These are phyloP conservation scores for Quambalaria eucalypti DNA, from an alignment of 1,284 basidiomycete genomes.

Conservation along the genomic window DNA sequence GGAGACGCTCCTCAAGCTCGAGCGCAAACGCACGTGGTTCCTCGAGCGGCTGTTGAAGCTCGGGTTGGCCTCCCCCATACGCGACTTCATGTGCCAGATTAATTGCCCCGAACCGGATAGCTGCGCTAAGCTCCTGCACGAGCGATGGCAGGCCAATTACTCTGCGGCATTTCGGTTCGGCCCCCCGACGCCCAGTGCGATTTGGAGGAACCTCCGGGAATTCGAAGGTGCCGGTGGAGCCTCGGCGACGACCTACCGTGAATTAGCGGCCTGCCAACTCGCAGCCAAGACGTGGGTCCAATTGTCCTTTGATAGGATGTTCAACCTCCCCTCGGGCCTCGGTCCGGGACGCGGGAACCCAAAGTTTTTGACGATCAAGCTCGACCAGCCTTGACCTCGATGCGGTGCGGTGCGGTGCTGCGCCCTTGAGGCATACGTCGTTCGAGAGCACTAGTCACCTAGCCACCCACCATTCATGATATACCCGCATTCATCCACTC, in stretches of 20 bases:
- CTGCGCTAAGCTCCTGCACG: constrained; percentile 80
- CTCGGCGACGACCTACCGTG: neutral
- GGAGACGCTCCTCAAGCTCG: constrained; percentile 27
- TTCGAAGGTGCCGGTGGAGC: constrained; percentile 8
- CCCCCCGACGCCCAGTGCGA: constrained; percentile 55
- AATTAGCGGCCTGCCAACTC: constrained; percentile 16
- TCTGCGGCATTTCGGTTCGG: constrained; percentile 78
- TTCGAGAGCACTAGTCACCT: too few relatives aligned
- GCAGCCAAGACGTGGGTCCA: constrained; percentile 19
- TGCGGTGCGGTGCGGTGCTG: too few relatives aligned
- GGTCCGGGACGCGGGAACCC: constrained; percentile 9
- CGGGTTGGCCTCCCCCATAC: constrained; percentile 70
- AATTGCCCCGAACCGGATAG: constrained; percentile 69
- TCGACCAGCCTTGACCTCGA: too few relatives aligned
- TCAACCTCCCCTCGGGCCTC: constrained; percentile 7
- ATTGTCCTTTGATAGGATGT: constrained; percentile 30
- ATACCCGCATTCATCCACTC: too few relatives aligned
- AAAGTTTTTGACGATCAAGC: constrained; percentile 18
- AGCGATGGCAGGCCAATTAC: constrained; percentile 84
- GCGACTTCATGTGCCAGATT: constrained; percentile 66
- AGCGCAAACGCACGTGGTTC: constrained; percentile 33
- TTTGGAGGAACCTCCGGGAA: constrained; percentile 46
- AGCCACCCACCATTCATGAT: too few relatives aligned
- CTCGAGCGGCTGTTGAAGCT: constrained; percentile 83
- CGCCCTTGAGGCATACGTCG: too few relatives aligned